A percentile compares a stretch with the other conserved stretches of the same genome.
phyloP scores from a whole-genome alignment of 129 eudicot genomes.

The Kitagawia praeruptora region DNA sequence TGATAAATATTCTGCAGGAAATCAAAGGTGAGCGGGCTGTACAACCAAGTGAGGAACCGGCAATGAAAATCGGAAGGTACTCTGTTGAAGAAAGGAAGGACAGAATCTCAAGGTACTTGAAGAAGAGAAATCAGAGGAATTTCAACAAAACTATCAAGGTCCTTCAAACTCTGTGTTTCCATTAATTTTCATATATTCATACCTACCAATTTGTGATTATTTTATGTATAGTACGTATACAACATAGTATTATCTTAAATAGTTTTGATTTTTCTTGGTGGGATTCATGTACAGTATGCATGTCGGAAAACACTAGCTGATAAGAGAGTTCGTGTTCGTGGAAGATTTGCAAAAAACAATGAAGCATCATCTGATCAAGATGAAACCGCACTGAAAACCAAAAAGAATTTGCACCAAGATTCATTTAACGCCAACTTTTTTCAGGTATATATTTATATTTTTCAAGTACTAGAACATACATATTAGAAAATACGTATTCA shows the following conservation, averaged over 20 bases:
- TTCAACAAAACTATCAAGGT: slow-evolving; percentile 94
- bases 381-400: slow-evolving; percentile 7
- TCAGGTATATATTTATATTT: slow-evolving; percentile 21
- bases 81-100: slow-evolving; percentile 82
- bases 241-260: background rate
- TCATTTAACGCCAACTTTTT: slow-evolving; percentile 11
- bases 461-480: background rate
- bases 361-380: slow-evolving; percentile 31
- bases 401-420: slow-evolving; percentile 17
- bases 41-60: slow-evolving; percentile 40
- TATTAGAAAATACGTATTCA: too few relatives aligned
- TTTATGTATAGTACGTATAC: background rate
- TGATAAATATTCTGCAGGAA: slow-evolving; percentile 13
- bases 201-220: background rate
- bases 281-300: slow-evolving; percentile 42
- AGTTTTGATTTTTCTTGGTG: background rate
- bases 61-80: slow-evolving; percentile 57
- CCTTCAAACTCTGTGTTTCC: background rate
- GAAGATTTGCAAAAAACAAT: slow-evolving; percentile 86
- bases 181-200: background rate
- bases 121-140: slow-evolving; percentile 89
- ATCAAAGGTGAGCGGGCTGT: slow-evolving; percentile 16
- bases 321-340: slow-evolving; percentile 75
- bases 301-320: slow-evolving; percentile 94
- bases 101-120: slow-evolving; percentile 74